A percentile compares a stretch with the other conserved stretches of the same genome.
phyloP scores from a whole-genome alignment of 108 stramenopile genomes.

The Bacterosira constricta region DNA sequence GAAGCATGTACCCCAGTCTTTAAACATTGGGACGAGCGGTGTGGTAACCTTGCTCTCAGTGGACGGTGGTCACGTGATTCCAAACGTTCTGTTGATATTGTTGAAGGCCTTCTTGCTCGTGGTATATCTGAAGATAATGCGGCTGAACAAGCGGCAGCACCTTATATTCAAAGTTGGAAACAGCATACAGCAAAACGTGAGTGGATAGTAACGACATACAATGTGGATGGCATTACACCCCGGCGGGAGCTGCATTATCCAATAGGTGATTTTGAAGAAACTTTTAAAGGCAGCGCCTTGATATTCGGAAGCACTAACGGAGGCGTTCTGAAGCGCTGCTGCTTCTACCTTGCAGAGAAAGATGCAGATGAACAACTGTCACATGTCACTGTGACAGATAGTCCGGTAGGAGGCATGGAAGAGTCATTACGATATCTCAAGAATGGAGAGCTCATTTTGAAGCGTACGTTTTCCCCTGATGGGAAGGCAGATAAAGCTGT shows the following conservation, averaged over 20 bases:
- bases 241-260: conserved; percentile 47
- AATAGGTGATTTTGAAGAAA: conserved; percentile 48
- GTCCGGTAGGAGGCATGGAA: conserved; percentile 41
- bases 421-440: conserved; percentile 51
- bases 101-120: conserved; percentile 39
- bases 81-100: conserved; percentile 13
- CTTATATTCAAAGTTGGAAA: conserved; percentile 55
- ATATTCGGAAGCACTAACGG: conserved; percentile 42
- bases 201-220: conserved; percentile 50
- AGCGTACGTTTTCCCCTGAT: conserved; percentile 41
- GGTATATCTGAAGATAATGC: conserved; percentile 43
- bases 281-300: conserved; percentile 43
- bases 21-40: conserved; percentile 43
- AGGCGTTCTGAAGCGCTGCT: conserved; percentile 27
- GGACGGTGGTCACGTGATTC: conserved; percentile 55
- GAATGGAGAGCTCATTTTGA: conserved; percentile 40
- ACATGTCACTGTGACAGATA: conserved; percentile 36
- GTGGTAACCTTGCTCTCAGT: conserved; percentile 20
- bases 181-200: conserved; percentile 1
- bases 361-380: conserved; percentile 44
- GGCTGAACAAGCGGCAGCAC: conserved; percentile 10
- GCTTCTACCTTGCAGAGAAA: conserved; percentile 43
- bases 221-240: conserved; percentile 11
- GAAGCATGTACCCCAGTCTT: conserved; percentile 4
- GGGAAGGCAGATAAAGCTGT: conserved; percentile 25